phyloP scores from a whole-genome alignment of 176 grass and related monocot genomes.

The Oryza meyeriana region DNA sequence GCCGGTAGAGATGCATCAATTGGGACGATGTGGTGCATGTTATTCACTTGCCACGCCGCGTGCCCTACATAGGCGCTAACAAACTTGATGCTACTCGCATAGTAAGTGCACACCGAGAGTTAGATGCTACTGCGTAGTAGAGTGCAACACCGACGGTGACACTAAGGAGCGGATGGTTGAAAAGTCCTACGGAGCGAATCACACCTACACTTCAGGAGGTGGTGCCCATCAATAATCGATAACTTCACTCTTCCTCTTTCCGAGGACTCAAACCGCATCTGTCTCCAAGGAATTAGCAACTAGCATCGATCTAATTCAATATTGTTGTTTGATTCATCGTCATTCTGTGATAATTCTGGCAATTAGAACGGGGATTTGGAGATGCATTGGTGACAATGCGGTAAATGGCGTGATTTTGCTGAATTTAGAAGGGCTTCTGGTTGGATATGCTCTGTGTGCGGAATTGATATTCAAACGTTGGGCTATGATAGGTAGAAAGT shows the following conservation, averaged over 20 bases:
- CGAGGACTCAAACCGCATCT: slow-evolving; percentile 64
- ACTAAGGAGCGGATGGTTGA: slow-evolving; percentile 54
- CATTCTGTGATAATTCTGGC: background rate
- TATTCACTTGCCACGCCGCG: no score
- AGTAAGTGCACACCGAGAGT: no score
- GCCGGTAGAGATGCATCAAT: slow-evolving; percentile 27
- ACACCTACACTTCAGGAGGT: slow-evolving; percentile 43
- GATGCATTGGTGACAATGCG: background rate
- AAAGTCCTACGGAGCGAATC: slow-evolving; percentile 52
- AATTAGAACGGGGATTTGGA: no score
- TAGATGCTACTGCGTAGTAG: no score
- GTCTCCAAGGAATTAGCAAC: slow-evolving; percentile 38
- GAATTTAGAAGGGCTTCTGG: background rate
- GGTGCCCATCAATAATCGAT: slow-evolving; percentile 50
- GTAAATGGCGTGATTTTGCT: background rate
- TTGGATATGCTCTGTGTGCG: background rate
- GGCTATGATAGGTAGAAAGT: no score
- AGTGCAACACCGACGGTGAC: slow-evolving; percentile 33
- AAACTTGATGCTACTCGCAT: no score
- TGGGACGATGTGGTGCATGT: no score
- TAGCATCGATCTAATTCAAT: background rate
- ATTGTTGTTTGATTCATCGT: background rate
- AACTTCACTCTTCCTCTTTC: slow-evolving; percentile 86
- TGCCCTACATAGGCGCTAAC: no score
- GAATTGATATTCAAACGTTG: no score